Percentiles rank a stretch among this genome's conserved stretches.
Evolutionary conservation across 1,284 basidiomycete species (phyloP).

Genomic region (Tylopilus sp.): DNA sequence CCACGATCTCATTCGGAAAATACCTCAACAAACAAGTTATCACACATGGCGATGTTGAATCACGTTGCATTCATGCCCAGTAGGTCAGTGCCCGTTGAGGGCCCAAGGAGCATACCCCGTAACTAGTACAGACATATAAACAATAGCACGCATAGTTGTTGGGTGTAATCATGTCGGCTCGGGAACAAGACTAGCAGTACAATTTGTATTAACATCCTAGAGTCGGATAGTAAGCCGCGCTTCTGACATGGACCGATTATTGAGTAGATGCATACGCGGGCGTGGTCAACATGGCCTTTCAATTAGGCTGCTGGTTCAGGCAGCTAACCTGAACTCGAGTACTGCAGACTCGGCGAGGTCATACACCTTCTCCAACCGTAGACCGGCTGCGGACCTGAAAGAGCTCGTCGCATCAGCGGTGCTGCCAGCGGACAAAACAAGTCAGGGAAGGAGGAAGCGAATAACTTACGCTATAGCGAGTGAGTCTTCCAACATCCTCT

Average conservation of each 20-base stretch:
- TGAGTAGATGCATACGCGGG: not conserved
- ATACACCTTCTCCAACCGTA: constrained; percentile 25
- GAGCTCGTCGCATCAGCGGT: not conserved
- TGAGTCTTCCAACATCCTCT: constrained; percentile 22
- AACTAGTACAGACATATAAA: no score
- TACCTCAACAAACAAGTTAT: constrained; percentile 12
- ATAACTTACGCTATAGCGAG: constrained; percentile 22
- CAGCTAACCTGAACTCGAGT: constrained; percentile 24
- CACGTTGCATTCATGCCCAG: no score
- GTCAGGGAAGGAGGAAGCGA: not conserved
- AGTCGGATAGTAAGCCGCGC: not conserved
- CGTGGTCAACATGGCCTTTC: not conserved
- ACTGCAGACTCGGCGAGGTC: constrained; percentile 27
- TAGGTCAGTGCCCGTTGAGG: no score
- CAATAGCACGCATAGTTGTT: no score
- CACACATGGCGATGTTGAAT: no score
- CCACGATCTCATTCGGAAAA: no score
- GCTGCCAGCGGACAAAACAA: not conserved
- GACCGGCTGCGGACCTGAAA: constrained; percentile 17
- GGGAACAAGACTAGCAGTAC: no score
- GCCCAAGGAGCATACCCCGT: no score
- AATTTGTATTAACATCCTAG: not conserved
- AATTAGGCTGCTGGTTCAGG: no score
- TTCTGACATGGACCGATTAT: not conserved
- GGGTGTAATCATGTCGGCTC: no score